Base-by-base conservation (phyloP, 768 basidiomycete genomes). In the Suillus plorans region DNA sequence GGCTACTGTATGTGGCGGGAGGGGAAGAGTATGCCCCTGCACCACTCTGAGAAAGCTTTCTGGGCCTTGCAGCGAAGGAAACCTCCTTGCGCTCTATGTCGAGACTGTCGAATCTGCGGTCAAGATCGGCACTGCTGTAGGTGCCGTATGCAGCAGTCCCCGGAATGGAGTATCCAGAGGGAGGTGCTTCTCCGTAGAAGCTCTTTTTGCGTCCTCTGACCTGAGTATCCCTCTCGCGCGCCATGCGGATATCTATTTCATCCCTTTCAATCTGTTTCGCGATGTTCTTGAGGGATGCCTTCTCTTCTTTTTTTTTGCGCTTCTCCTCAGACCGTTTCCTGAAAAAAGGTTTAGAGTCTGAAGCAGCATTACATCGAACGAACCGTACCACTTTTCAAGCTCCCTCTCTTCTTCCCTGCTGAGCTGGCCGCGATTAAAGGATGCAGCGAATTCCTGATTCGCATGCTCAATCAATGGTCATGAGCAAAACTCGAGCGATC, bases 161-260 rank as follows among this genome's bases (percentile, higher is more conserved):
- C 25, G 77, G 67, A 18, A 65, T 3, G 3, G 64, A 67, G 47
- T 72, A 73, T 73, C 70, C 70, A 52, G 69, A 62, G 60, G 77
- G 72, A 49, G 74, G 66, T 8, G 73, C 67, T 42, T 76, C 70
- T 10, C 81, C 79, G 49, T 82, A 79, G 72, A 86, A 83, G 69
- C 86, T 88, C 69, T 81, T 84, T 59, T 86, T 81, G 57, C 86
- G 82, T 70, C 87, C 84, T 61, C 74, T 72, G 18, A 69, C 72
- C 55, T 84, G 79, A 5, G 80, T 77, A 70, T 89, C 88, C 49
- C 81, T 79, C 66, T 87, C 89, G 53, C 87, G 85, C 31, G 84
- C 86, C 36, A 80, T 77, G 58, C 83, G 82, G 36, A 86, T 76
- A n/a, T 87, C 85, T 45, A 80, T 78, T 34, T 89, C 86, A 61